These are phyloP conservation scores for Stylonectria norvegica DNA, from an alignment of 2,329 filamentous ascomycete species.

Conservation along the genomic window DNA sequence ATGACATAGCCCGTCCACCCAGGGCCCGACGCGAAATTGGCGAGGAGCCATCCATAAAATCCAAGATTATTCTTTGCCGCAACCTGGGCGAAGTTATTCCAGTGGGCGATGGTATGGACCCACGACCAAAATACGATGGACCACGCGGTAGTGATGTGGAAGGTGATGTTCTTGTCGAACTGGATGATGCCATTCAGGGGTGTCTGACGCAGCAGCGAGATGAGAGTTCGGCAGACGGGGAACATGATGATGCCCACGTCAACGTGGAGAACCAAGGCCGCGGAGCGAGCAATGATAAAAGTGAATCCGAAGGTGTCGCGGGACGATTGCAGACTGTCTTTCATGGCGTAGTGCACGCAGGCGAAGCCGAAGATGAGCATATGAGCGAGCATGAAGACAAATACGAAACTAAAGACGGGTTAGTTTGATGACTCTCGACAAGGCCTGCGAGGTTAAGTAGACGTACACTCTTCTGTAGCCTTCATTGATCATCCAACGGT, in stretches of 20 bases:
- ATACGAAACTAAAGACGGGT: slow-evolving; percentile 60
- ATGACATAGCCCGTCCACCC: slow-evolving; percentile 87
- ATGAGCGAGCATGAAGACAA: slow-evolving; percentile 70
- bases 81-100: slow-evolving; percentile 80
- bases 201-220: slow-evolving; percentile 75
- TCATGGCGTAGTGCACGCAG: slow-evolving; percentile 75
- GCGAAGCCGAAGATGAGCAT: slow-evolving; percentile 75
- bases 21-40: slow-evolving; percentile 74
- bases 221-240: slow-evolving; percentile 79
- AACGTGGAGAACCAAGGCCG: slow-evolving; percentile 75
- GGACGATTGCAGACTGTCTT: slow-evolving; percentile 67
- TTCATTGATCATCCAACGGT: slow-evolving; percentile 88
- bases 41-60: slow-evolving; percentile 72
- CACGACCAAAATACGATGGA: slow-evolving; percentile 86
- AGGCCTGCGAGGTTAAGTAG: not conserved
- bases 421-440: slow-evolving; percentile 7
- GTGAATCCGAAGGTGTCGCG: slow-evolving; percentile 70
- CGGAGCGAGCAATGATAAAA: slow-evolving; percentile 71
- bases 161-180: slow-evolving; percentile 86
- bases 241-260: slow-evolving; percentile 77
- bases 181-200: slow-evolving; percentile 83
- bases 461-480: slow-evolving; percentile 76
- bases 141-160: slow-evolving; percentile 82
- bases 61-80: slow-evolving; percentile 72
- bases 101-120: slow-evolving; percentile 82